These are phyloP conservation scores for Alternaria arbusti DNA, from an alignment of 2,329 filamentous ascomycete genomes.

Conservation along the genomic window DNA sequence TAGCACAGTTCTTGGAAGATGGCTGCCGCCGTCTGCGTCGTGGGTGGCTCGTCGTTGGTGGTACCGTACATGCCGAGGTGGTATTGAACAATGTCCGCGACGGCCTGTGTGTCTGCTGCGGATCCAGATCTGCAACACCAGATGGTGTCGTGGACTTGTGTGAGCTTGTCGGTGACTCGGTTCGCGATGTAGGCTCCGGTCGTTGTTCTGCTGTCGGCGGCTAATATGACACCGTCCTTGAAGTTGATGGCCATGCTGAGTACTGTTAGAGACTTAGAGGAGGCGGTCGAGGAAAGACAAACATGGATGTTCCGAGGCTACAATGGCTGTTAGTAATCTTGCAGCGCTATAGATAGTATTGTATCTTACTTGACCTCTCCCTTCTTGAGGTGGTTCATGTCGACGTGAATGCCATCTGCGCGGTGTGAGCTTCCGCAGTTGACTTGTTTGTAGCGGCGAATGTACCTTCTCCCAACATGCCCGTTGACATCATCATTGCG, in stretches of 20 bases:
- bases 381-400: constrained; percentile 98
- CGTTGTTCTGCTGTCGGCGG: constrained; percentile 95
- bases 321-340: constrained; percentile 5
- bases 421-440: constrained; percentile 33
- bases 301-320: constrained; percentile 98
- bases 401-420: constrained; percentile 96
- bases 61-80: constrained; percentile 92
- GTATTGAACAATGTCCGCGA: constrained; percentile 97
- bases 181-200: constrained; percentile 99
- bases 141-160: constrained; percentile 97
- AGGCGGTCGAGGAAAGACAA: constrained; percentile 50
- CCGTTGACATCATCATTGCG: constrained; percentile 42
- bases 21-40: constrained; percentile 91
- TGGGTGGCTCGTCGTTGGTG: constrained; percentile 86
- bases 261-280: constrained; percentile 30
- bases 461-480: constrained; percentile 49
- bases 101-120: constrained; percentile 95
- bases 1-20: constrained; percentile 99
- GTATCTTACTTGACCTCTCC: constrained; percentile 93
- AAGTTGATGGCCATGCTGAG: constrained; percentile 97
- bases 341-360: no score
- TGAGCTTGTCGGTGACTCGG: constrained; percentile 98
- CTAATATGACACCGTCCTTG: constrained; percentile 97
- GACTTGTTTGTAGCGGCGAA: constrained; percentile 2
- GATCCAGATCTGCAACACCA: constrained; percentile 99